Evolutionary conservation across 2,329 filamentous ascomycete genomes (phyloP), one percentile per base, ranked within the genome.

Genomic region (Orbilia brochopaga): DNA sequence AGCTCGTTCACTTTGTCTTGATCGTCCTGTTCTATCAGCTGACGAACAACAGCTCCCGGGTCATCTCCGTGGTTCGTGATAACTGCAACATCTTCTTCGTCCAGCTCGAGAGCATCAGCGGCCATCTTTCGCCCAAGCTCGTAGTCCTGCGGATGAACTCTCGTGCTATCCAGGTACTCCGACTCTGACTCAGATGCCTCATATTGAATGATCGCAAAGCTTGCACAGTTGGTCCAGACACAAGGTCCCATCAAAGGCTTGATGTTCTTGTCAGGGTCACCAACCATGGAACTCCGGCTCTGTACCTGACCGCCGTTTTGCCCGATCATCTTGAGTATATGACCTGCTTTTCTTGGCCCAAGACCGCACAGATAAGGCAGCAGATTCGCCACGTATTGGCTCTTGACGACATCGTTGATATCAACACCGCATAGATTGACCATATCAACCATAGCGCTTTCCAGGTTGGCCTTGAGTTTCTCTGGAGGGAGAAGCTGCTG

Each of bases 111-210:
- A 15, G 94, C 94, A 82, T 99, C 94, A 2, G 94, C 94, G 19
- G 94, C 94, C 89, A 99, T 97, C 81, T 99, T 99, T 76, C 93
- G 90, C 54, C 92, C 94, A 73, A 99, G 88, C 76, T 99, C 94
- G 80, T 99, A 99, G 79, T 99, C 94, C 82, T 99, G 94, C 0
- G 94, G 94, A 78, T 99, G 94, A 17, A 99, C 92, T 82, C 94
- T 90, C 52, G 94, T 99, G 78, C 94, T 96, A 80, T 99, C 94
- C 24, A 99, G 84, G 67, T 95, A 96, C 78, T 99, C 94, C 0
- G 92, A 91, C 13, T 90, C 85, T 1, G 88, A 85, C 76, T 91
- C 91, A 13, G 88, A 87, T n/a, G 87, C 84, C 75, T 97, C 92
- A 77, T 91, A 97, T 60, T 90, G 88, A 70, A 99, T 90, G 78